These are phyloP conservation scores for Jasminum sambac DNA, from an alignment of 257 asterid genomes.

Conservation along the genomic window DNA sequence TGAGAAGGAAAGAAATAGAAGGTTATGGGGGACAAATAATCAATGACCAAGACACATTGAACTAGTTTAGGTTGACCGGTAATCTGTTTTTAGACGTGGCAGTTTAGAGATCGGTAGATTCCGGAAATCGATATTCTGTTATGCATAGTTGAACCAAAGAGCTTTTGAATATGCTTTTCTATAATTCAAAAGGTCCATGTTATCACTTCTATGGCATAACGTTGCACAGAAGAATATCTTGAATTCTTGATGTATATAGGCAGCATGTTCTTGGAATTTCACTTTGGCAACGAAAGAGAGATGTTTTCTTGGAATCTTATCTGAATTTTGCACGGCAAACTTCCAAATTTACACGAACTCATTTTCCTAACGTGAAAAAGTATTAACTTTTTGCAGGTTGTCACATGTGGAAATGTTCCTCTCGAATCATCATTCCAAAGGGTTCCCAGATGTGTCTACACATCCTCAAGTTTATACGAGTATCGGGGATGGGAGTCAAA, in stretches of 20 bases:
- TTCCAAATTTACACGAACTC: not conserved
- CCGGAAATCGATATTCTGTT: not conserved
- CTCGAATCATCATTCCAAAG: constrained; percentile 75
- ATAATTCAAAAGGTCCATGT: not conserved
- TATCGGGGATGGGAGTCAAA: constrained; percentile 74
- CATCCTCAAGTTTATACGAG: constrained; percentile 65
- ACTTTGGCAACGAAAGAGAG: not conserved
- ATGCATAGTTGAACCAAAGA: not conserved
- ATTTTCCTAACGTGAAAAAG: constrained; percentile 22
- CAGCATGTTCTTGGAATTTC: not conserved
- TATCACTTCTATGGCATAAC: not conserved
- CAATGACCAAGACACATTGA: not conserved
- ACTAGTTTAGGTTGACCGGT: not conserved
- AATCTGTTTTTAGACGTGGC: not conserved
- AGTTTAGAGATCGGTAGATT: not conserved
- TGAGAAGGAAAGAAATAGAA: not conserved
- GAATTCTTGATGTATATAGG: not conserved
- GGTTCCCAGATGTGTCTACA: constrained; percentile 71
- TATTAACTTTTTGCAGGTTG: constrained; percentile 47
- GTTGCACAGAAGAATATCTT: not conserved
- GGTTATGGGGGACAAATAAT: not conserved
- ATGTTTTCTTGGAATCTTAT: not conserved
- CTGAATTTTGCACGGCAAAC: not conserved
- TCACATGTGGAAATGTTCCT: constrained; percentile 74
- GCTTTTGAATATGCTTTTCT: not conserved